These are phyloP conservation scores for Sclerotinia nivalis DNA, from an alignment of 2,329 filamentous ascomycete species.

Conservation along the genomic window DNA sequence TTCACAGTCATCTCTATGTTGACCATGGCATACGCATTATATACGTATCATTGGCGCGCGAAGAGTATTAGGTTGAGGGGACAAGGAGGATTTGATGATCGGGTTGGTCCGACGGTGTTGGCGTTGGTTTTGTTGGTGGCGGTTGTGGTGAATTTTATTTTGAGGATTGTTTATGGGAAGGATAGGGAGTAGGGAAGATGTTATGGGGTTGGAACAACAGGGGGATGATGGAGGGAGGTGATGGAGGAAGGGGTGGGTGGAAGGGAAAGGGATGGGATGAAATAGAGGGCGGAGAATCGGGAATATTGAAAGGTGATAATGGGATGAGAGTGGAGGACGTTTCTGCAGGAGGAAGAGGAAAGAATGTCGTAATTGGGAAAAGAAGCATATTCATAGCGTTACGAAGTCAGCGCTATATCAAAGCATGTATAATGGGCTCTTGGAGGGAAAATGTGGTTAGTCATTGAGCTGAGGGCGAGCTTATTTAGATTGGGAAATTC, in stretches of 20 bases:
- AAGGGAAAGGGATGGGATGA: not conserved
- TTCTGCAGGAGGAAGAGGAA: not conserved
- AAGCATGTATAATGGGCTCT: not conserved
- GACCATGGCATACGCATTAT: slow-evolving; percentile 91
- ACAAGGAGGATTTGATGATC: slow-evolving; percentile 94
- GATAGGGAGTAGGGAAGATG: slow-evolving; percentile 21
- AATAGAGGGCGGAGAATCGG: not conserved
- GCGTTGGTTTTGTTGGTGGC: slow-evolving; percentile 83
- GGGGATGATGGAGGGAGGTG: not conserved
- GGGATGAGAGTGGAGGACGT: not conserved
- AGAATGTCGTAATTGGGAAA: not conserved
- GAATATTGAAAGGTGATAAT: not conserved
- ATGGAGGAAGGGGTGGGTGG: not conserved
- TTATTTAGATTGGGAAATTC: slow-evolving; percentile 10
- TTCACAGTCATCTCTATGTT: slow-evolving; percentile 95
- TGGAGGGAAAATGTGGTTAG: not conserved
- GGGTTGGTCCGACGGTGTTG: slow-evolving; percentile 88
- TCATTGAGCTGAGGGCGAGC: not conserved
- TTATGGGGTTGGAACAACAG: slow-evolving; percentile 14
- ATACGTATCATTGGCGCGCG: slow-evolving; percentile 96
- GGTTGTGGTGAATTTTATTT: slow-evolving; percentile 93
- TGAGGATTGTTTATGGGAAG: slow-evolving; percentile 61
- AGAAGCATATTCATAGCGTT: not conserved
- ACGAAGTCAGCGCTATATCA: not conserved
- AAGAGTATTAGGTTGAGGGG: slow-evolving; percentile 88